Percentiles rank a stretch among this genome's conserved stretches.
Conservation (phyloP, 1,139 yeast genomes). For the Suhomyces terraborum region DNA sequence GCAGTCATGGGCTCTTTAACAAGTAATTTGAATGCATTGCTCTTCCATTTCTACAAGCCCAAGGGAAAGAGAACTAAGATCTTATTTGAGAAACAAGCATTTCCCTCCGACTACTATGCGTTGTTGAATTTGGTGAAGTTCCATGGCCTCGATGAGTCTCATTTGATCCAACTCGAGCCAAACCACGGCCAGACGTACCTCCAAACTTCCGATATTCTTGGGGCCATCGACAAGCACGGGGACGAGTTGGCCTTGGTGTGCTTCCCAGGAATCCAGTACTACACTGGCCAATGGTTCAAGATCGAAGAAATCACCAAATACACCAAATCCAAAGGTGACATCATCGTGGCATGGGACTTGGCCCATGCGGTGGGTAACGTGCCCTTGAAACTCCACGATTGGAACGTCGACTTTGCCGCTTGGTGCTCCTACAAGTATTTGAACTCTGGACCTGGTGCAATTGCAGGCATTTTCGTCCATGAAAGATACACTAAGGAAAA, state of each 20-base stretch:
- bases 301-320: conserved; percentile 64
- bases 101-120: conserved; percentile 91
- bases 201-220: conserved; percentile 63
- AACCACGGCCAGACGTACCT: conserved; percentile 56
- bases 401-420: conserved; percentile 91
- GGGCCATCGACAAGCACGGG: conserved; percentile 55
- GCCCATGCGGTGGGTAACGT: conserved; percentile 96
- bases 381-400: conserved; percentile 71
- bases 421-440: conserved; percentile 94
- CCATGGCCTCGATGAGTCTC: conserved; percentile 59
- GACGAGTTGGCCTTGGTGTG: conserved; percentile 72
- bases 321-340: conserved; percentile 50
- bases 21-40: conserved; percentile 71
- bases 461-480: conserved; percentile 80
- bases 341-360: conserved; percentile 89
- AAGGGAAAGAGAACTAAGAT: conserved; percentile 61
- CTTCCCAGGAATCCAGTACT: conserved; percentile 88
- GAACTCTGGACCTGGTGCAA: conserved; percentile 91
- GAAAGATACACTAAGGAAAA: conserved; percentile 46
- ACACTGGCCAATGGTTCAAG: conserved; percentile 86
- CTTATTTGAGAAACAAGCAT: conserved; percentile 81
- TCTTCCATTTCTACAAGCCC: conserved; percentile 77
- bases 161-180: conserved; percentile 65
- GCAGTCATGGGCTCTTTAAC: conserved; percentile 90
- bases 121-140: conserved; percentile 70